A percentile compares a stretch with the other conserved stretches of the same genome.
These are phyloP conservation scores for Candida sp. DNA, from an alignment of 1,139 yeast species.

Conservation along the genomic window DNA sequence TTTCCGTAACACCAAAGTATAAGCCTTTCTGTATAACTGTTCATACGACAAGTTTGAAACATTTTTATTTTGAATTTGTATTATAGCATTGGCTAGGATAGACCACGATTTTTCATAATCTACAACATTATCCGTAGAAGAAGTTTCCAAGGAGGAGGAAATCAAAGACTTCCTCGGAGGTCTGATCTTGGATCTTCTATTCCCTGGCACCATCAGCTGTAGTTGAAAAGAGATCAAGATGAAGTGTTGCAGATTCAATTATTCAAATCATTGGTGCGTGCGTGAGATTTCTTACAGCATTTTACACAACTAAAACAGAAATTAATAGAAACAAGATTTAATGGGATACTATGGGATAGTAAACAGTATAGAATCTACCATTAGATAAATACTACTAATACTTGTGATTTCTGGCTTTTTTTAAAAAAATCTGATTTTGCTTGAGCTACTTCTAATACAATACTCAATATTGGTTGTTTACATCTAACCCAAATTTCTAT, in stretches of 20 bases:
- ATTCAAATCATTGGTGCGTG: no score
- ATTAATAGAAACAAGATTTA: no score
- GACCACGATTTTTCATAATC: constrained; percentile 74
- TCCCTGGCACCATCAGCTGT: constrained; percentile 36
- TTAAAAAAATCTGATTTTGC: no score
- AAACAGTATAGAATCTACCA: no score
- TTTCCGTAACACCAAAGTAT: constrained; percentile 73
- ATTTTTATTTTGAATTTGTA: constrained; percentile 70
- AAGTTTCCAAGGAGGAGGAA: constrained; percentile 15
- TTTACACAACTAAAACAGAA: no score
- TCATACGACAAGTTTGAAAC: constrained; percentile 81
- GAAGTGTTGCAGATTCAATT: neutral
- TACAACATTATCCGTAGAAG: constrained; percentile 26
- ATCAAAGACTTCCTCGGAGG: constrained; percentile 62
- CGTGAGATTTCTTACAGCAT: no score
- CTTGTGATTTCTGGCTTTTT: no score
- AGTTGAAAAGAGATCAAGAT: neutral
- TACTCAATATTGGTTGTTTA: no score
- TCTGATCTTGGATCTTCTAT: constrained; percentile 59
- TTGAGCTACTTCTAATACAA: no score
- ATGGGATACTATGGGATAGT: no score
- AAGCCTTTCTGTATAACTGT: constrained; percentile 78
- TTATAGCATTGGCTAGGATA: constrained; percentile 68
- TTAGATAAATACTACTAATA: no score
- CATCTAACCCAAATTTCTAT: no score